Evolutionary conservation across 2,329 filamentous ascomycete genomes (phyloP).

Genomic region (Rhynchosporium agropyri): DNA sequence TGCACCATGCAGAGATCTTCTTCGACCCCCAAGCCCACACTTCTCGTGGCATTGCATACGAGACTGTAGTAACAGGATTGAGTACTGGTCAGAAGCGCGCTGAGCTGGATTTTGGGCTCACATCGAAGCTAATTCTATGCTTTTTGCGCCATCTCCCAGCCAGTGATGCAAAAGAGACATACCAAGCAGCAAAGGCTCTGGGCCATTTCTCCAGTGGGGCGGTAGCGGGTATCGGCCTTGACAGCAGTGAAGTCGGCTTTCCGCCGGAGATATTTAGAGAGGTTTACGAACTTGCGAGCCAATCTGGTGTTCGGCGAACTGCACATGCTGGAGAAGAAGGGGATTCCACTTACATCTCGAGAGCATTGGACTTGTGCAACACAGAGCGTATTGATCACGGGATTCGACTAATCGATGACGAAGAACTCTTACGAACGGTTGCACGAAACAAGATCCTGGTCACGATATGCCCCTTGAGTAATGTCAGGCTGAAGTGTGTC

Average conservation of each 20-base stretch:
- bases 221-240: conserved; percentile 67
- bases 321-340: conserved; percentile 79
- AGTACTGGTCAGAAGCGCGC: conserved; percentile 61
- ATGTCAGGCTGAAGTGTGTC: conserved; percentile 59
- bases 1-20: conserved; percentile 76
- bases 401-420: conserved; percentile 64
- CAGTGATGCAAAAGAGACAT: conserved; percentile 54
- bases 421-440: conserved; percentile 59
- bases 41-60: conserved; percentile 62
- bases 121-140: conserved; percentile 69
- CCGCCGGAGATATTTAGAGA: conserved; percentile 63
- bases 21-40: conserved; percentile 81
- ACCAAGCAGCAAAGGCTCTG: conserved; percentile 46
- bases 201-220: conserved; percentile 55
- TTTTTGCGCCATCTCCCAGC: conserved; percentile 71
- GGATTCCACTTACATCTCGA: conserved; percentile 64
- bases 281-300: conserved; percentile 58
- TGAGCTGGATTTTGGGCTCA: conserved; percentile 63
- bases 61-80: conserved; percentile 66
- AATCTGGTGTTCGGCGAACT: conserved; percentile 61
- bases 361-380: conserved; percentile 62
- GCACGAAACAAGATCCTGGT: conserved; percentile 61
- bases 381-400: conserved; percentile 76
- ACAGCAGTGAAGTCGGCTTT: conserved; percentile 62
- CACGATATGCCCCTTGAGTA: conserved; percentile 74